Evolutionary conservation across 2,329 filamentous ascomycete genomes (phyloP), one percentile per base, ranked within the genome.

Genomic region (Erysiphe pulchra): DNA sequence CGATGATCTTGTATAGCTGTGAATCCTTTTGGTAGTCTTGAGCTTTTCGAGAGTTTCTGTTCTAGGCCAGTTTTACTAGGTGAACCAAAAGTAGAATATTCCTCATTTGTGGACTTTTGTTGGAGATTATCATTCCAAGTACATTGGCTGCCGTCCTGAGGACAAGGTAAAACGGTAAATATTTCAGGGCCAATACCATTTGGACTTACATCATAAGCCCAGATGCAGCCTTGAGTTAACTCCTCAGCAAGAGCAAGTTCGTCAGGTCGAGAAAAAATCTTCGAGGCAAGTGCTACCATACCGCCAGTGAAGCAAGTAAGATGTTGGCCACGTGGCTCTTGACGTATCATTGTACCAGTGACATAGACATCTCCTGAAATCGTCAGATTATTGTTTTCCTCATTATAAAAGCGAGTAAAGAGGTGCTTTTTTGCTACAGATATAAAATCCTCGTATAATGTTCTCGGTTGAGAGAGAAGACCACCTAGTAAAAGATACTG

Each of bases 231-330:
- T 45, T 74, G 65, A 1, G 73, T 71, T 1, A 80, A 61, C 52
- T 70, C 69, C 47, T 64, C 63, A 1, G 71, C 75, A 16, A 70
- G 62, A 2, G 66, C 61, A 8, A 79, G 57, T 36, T 78, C 70
- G 4, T 68, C 63, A 0, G 64, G 62, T 1, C 62, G 64, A 41
- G 64, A 54, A 50, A 80, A 71, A 24, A 83, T 62, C 48, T 68
- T 71, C 1, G 77, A 73, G 1, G 71, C 75, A 33, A 85, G 66
- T 1, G 66, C 78, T 41, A 80, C 75, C 64, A 79, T 75, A 10
- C 77, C 80, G 7, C 79, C 79, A 2, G 71, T 64, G 55, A 81
- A 85, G 59, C 80, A 85, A 1, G 70, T 71, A 1, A 85, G 64
- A 58, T 84, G 80, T 51, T 81, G 71, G 11, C 66, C 62, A 36